These are phyloP conservation scores for Pneumocystis wakefieldiae DNA, from an alignment of 1,139 yeast species.

Conservation along the genomic window DNA sequence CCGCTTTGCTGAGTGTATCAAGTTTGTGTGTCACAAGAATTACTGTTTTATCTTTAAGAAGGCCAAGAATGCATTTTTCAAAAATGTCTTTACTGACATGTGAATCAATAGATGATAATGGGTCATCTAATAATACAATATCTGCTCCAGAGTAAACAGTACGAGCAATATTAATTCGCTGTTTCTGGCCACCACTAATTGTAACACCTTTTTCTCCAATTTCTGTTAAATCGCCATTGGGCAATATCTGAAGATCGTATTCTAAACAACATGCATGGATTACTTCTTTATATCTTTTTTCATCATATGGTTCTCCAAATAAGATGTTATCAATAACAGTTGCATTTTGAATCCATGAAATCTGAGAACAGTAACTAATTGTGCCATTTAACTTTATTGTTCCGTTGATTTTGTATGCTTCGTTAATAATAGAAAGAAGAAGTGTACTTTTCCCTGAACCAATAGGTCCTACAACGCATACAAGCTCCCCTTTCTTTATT, in stretches of 20 bases:
- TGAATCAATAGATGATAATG: conserved; percentile 90
- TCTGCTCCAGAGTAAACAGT: conserved; percentile 94
- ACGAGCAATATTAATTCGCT: conserved; percentile 80
- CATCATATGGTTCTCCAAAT: conserved; percentile 77
- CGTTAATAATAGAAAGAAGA: conserved; percentile 73
- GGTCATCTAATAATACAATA: conserved; percentile 76
- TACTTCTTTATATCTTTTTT: conserved; percentile 62
- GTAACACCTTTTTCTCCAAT: conserved; percentile 98
- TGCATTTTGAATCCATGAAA: conserved; percentile 95
- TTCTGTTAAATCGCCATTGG: conserved; percentile 78
- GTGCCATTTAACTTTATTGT: conserved; percentile 58
- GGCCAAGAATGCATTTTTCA: conserved; percentile 56
- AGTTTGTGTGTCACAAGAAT: conserved; percentile 81
- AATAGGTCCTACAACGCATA: conserved; percentile 83
- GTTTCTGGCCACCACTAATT: conserved; percentile 93
- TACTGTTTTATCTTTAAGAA: conserved; percentile 45
- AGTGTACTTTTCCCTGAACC: conserved; percentile 88
- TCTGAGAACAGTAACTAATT: conserved; percentile 82
- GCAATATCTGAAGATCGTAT: conserved; percentile 62
- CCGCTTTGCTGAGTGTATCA: conserved; percentile 67
- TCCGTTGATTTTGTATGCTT: conserved; percentile 67
- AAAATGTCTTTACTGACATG: conserved; percentile 81
- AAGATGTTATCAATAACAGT: conserved; percentile 76
- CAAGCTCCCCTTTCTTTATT: conserved; percentile 66
- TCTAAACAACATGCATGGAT: conserved; percentile 76